Evolutionary conservation across 495 filamentous ascomycete species (phyloP).

Genomic region (Penicillium mononematosum): DNA sequence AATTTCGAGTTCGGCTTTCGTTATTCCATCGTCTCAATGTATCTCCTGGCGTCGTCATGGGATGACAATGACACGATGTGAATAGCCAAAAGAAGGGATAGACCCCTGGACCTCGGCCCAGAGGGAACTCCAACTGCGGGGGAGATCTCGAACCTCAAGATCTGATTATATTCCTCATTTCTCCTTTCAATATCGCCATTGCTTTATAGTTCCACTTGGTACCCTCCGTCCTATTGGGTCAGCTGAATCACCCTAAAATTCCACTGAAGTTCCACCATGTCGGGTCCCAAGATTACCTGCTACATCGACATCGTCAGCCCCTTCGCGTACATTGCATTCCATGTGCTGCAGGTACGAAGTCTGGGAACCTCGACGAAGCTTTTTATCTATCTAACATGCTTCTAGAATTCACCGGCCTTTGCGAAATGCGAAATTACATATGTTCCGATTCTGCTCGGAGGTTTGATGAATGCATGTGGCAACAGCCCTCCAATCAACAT

Average conservation of each 20-base stretch:
- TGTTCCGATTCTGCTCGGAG: conserved; percentile 68
- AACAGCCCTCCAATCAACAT: conserved; percentile 64
- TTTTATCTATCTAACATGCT: conserved; percentile 2
- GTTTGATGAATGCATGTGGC: conserved; percentile 63
- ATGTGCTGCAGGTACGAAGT: conserved; percentile 54
- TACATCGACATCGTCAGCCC: conserved; percentile 71
- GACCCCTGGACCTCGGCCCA: too few relatives aligned
- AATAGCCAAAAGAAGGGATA: too few relatives aligned
- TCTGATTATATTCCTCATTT: neutral
- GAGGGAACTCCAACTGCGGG: too few relatives aligned
- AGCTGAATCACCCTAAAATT: neutral
- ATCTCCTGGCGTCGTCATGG: too few relatives aligned
- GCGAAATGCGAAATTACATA: conserved; percentile 58
- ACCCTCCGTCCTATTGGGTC: neutral
- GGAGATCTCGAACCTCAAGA: too few relatives aligned
- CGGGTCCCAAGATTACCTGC: conserved; percentile 59
- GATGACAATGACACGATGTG: too few relatives aligned
- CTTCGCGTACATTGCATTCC: conserved; percentile 68
- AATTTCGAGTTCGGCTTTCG: too few relatives aligned
- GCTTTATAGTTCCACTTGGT: neutral
- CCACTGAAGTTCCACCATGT: conserved; percentile 32
- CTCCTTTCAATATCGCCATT: neutral
- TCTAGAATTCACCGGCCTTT: conserved; percentile 62
- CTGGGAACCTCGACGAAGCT: neutral
- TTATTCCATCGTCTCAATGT: too few relatives aligned